Percentiles rank a stretch among this genome's conserved stretches.
These are phyloP conservation scores for Udeniomyces megalosporus DNA, from an alignment of 768 basidiomycete genomes.

Conservation along the genomic window DNA sequence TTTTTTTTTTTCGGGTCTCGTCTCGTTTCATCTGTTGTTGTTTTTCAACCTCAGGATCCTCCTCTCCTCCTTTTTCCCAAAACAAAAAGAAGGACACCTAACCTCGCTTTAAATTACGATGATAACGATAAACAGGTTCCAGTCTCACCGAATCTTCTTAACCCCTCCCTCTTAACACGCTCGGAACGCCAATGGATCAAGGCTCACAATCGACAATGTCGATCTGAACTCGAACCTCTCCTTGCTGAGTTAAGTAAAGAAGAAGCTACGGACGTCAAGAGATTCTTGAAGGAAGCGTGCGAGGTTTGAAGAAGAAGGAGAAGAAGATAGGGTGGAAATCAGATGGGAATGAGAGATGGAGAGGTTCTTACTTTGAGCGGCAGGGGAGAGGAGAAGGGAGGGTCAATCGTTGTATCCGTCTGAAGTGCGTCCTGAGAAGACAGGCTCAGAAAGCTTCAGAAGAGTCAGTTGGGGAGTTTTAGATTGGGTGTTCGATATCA, in stretches of 20 bases:
- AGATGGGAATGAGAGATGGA: too few relatives aligned
- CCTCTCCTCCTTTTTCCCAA: neutral
- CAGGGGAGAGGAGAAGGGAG: too few relatives aligned
- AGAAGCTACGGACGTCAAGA: slow-evolving; percentile 62
- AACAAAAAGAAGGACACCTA: neutral
- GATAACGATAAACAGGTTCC: slow-evolving; percentile 47
- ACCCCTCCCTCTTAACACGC: slow-evolving; percentile 63
- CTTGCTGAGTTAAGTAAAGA: slow-evolving; percentile 31
- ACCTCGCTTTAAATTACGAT: neutral
- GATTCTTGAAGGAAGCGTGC: slow-evolving; percentile 41
- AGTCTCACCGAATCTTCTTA: slow-evolving; percentile 79
- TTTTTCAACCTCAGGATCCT: neutral
- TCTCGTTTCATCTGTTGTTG: too few relatives aligned
- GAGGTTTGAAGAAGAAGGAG: neutral
- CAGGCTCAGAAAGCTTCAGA: too few relatives aligned
- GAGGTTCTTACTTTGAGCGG: too few relatives aligned
- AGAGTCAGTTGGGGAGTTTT: too few relatives aligned
- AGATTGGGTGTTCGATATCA: too few relatives aligned
- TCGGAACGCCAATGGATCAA: slow-evolving; percentile 78
- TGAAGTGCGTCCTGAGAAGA: too few relatives aligned
- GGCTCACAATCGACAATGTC: slow-evolving; percentile 64
- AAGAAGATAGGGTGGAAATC: too few relatives aligned
- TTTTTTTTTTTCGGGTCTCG: neutral
- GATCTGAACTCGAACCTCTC: slow-evolving; percentile 45
- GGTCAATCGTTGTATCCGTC: too few relatives aligned